phyloP scores from a whole-genome alignment of 1,284 basidiomycete species.

The Xerocomus amazonicus region DNA sequence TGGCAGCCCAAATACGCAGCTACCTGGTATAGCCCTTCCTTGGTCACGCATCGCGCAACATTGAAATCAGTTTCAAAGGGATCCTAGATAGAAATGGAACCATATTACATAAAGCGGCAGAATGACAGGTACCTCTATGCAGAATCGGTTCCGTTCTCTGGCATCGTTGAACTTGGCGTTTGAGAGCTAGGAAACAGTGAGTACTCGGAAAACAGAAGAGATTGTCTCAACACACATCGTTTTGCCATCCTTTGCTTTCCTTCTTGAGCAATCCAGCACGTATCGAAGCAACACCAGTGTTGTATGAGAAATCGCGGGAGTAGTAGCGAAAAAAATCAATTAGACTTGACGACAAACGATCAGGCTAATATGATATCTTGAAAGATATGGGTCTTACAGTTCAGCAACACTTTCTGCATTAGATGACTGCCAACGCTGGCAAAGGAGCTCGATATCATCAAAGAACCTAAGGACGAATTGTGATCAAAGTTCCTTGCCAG shows the following conservation, averaged over 20 bases:
- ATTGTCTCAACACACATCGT: slow-evolving; percentile 59
- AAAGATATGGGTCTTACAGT: slow-evolving; percentile 50
- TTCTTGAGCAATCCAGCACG: slow-evolving; percentile 88
- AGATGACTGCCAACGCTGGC: slow-evolving; percentile 90
- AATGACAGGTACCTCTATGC: slow-evolving; percentile 72
- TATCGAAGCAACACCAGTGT: slow-evolving; percentile 88
- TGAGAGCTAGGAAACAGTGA: slow-evolving; percentile 36
- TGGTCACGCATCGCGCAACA: slow-evolving; percentile 93
- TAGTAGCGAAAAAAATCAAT: slow-evolving; percentile 99
- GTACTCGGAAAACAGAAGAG: neutral
- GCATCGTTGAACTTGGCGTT: slow-evolving; percentile 64
- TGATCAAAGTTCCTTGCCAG: neutral
- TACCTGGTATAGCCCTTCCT: slow-evolving; percentile 92
- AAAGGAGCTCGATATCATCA: slow-evolving; percentile 91
- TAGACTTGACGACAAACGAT: slow-evolving; percentile 48
- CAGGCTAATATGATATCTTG: slow-evolving; percentile 9
- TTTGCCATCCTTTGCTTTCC: slow-evolving; percentile 90
- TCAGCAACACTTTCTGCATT: slow-evolving; percentile 94
- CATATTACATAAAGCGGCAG: slow-evolving; percentile 7
- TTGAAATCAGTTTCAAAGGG: slow-evolving; percentile 96
- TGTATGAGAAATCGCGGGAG: slow-evolving; percentile 90
- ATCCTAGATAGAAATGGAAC: slow-evolving; percentile 55
- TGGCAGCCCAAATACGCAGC: neutral
- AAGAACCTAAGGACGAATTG: slow-evolving; percentile 70
- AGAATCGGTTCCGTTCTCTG: slow-evolving; percentile 87